These are phyloP conservation scores for Phytophthora rubi DNA, from an alignment of 352 stramenopile species.

Conservation along the genomic window DNA sequence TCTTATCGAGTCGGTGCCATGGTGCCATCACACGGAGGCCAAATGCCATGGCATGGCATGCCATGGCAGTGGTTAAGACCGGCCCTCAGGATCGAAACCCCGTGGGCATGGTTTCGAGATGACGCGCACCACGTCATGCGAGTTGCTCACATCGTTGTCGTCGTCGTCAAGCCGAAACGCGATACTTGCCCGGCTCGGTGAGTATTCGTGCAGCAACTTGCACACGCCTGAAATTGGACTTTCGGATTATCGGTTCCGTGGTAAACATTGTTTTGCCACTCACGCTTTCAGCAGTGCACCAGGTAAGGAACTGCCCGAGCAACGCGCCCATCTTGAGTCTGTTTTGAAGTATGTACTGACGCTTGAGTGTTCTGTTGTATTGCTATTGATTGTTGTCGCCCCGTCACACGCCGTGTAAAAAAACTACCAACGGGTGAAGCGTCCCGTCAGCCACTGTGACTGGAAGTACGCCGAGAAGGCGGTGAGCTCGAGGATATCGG, in stretches of 20 bases:
- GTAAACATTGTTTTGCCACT: not conserved
- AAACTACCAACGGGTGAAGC: not conserved
- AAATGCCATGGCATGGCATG: too few relatives aligned
- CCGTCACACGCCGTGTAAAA: not conserved
- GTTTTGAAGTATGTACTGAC: not conserved
- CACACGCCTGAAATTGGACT: not conserved
- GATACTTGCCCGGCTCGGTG: too few relatives aligned
- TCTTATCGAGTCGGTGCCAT: too few relatives aligned
- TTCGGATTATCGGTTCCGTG: not conserved
- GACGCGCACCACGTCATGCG: not conserved
- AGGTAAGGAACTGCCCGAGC: not conserved
- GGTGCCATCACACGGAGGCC: too few relatives aligned
- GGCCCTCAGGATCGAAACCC: too few relatives aligned
- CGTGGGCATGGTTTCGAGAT: not conserved
- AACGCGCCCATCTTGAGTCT: not conserved
- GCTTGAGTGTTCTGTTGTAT: constrained; percentile 1
- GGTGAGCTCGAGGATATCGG: not conserved
- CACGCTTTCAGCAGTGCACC: not conserved
- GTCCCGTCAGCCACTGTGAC: not conserved
- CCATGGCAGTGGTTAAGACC: too few relatives aligned
- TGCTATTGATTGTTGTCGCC: constrained; percentile 6
- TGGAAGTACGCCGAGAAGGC: not conserved
- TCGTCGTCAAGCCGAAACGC: not conserved
- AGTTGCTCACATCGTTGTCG: not conserved
- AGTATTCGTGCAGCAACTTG: not conserved